Evolutionary conservation across 495 filamentous ascomycete species (phyloP).

Genomic region (Daldinia caldariorum): DNA sequence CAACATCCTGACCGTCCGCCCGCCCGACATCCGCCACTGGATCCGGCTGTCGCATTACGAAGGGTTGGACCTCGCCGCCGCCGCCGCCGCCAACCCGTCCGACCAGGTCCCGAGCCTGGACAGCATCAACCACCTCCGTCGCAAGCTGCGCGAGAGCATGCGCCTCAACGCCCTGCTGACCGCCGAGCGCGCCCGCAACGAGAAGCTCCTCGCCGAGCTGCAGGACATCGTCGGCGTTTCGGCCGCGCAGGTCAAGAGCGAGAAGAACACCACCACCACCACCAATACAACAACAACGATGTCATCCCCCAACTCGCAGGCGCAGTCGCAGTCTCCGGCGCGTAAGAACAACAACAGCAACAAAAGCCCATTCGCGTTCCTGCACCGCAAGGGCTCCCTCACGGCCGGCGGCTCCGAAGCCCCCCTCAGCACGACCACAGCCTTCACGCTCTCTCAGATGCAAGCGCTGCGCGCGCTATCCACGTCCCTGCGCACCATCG

Average conservation of each 20-base stretch:
- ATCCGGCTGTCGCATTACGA: conserved; percentile 88
- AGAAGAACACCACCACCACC: conserved; percentile 27
- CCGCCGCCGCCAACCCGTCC: not conserved
- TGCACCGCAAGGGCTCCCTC: conserved; percentile 56
- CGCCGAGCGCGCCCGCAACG: conserved; percentile 80
- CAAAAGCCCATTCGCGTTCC: conserved; percentile 59
- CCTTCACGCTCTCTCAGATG: conserved; percentile 83
- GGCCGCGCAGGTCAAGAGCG: conserved; percentile 35
- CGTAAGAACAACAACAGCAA: not conserved
- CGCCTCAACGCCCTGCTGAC: conserved; percentile 79
- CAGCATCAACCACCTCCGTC: conserved; percentile 73
- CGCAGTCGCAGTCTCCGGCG: conserved; percentile 63
- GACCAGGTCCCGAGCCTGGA: conserved; percentile 64
- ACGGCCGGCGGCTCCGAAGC: conserved; percentile 54
- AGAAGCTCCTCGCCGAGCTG: conserved; percentile 72
- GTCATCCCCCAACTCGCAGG: conserved; percentile 19
- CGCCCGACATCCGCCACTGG: conserved; percentile 75
- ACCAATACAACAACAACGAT: too few species aligned
- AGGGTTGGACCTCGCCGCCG: conserved; percentile 51
- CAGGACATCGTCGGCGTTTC: conserved; percentile 60
- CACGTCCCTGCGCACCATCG: conserved; percentile 67
- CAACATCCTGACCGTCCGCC: conserved; percentile 81
- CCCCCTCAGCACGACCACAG: conserved; percentile 76
- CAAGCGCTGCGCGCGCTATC: conserved; percentile 76
- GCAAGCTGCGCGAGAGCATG: conserved; percentile 80